Conservation (phyloP, 2,329 filamentous ascomycete genomes). For the Paecilomyces dactylethromorphus region DNA sequence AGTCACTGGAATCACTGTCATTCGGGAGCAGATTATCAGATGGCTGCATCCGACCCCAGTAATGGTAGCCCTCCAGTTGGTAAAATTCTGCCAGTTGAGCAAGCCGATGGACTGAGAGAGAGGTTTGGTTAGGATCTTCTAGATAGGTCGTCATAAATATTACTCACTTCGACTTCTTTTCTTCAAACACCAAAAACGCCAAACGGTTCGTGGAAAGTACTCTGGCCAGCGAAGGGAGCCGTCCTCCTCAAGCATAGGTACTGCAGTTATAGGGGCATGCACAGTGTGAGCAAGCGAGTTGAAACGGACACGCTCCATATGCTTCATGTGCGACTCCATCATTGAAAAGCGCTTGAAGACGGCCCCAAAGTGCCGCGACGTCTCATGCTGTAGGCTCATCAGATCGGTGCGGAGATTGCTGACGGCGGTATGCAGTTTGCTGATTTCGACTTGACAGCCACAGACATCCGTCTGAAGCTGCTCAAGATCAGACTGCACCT, state of each 20-base stretch:
- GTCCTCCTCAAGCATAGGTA: constrained; percentile 28
- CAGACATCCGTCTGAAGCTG: constrained; percentile 27
- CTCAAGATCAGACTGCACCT: constrained; percentile 28
- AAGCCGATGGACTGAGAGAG: constrained; percentile 28
- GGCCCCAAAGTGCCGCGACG: constrained; percentile 20
- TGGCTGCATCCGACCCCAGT: constrained; percentile 29
- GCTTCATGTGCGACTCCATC: constrained; percentile 27
- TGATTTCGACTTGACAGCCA: constrained; percentile 28
- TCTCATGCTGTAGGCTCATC: constrained; percentile 27
- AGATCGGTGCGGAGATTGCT: constrained; percentile 31
- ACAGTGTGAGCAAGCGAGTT: constrained; percentile 33
- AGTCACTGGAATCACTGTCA: constrained; percentile 34
- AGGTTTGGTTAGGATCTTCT: constrained; percentile 7
- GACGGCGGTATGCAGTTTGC: constrained; percentile 28
- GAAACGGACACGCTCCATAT: constrained; percentile 31
- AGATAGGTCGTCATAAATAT: neutral
- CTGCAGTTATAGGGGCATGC: constrained; percentile 30
- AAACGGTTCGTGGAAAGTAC: constrained; percentile 33
- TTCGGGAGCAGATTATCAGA: constrained; percentile 19
- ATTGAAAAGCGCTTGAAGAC: constrained; percentile 21
- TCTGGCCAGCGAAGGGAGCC: constrained; percentile 29
- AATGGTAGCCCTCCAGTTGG: constrained; percentile 31
- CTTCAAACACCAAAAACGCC: constrained; percentile 38
- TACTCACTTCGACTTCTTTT: constrained; percentile 33
- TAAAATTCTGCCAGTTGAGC: constrained; percentile 35